phyloP scores from a whole-genome alignment of 1,284 basidiomycete genomes.

The Malassezia caprae region DNA sequence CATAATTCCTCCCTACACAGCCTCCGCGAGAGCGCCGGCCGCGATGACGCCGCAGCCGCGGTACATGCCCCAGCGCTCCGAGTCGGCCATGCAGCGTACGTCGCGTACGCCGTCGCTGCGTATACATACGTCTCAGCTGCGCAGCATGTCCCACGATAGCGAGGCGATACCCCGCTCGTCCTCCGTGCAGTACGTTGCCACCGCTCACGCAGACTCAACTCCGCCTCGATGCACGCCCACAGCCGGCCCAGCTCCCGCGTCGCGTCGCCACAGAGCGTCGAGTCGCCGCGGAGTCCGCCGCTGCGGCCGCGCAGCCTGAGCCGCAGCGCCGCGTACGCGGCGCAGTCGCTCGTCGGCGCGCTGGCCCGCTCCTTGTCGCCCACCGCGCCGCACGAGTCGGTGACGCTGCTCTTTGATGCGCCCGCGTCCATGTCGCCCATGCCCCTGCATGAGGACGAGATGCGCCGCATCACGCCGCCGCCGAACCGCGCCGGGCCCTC shows the following conservation, averaged over 20 bases:
- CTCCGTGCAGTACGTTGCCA: not conserved
- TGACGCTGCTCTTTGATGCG: constrained; percentile 8
- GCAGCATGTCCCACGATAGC: constrained; percentile 3
- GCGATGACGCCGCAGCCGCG: not conserved
- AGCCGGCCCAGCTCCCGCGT: not conserved
- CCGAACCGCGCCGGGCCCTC: not conserved
- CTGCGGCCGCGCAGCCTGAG: constrained; percentile 16
- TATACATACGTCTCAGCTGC: constrained; percentile 1
- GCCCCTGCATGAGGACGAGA: not conserved
- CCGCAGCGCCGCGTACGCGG: constrained; percentile 26
- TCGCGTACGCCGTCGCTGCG: not conserved
- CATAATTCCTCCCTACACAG: not conserved
- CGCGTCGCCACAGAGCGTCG: not conserved
- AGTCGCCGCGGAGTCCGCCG: constrained; percentile 7
- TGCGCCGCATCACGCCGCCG: not conserved
- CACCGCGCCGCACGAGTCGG: constrained; percentile 5
- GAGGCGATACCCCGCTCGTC: not conserved
- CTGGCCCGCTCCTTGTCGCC: constrained; percentile 30
- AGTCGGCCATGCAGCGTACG: not conserved
- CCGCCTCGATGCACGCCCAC: not conserved
- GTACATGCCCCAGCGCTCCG: not conserved
- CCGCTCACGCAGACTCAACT: not conserved
- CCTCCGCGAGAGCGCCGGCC: not conserved
- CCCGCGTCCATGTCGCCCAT: constrained; percentile 9
- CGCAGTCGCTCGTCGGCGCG: constrained; percentile 33